phyloP scores from a whole-genome alignment of 208 protist species.

The Borovskyia barvae region DNA sequence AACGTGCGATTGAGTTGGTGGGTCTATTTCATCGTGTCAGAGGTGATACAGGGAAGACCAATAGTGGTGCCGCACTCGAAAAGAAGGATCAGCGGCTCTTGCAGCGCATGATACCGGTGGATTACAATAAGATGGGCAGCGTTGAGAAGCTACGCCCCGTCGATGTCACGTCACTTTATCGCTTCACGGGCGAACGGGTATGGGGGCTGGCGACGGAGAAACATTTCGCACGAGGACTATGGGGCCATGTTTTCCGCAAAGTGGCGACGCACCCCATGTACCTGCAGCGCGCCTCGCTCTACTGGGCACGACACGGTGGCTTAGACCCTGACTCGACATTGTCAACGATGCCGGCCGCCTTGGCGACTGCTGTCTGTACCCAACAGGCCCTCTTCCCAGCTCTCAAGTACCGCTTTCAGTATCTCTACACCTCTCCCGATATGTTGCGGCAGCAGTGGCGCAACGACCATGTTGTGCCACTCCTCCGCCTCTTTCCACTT shows the following conservation, averaged over 20 bases:
- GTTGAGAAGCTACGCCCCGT: slow-evolving; percentile 81
- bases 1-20: slow-evolving; percentile 46
- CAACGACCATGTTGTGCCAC: slow-evolving; percentile 73
- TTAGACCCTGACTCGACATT: slow-evolving; percentile 41
- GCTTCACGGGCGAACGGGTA: slow-evolving; percentile 78
- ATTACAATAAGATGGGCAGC: slow-evolving; percentile 71
- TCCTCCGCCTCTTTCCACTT: slow-evolving; percentile 76
- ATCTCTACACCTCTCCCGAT: slow-evolving; percentile 80
- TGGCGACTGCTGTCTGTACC: slow-evolving; percentile 64
- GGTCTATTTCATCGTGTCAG: slow-evolving; percentile 18
- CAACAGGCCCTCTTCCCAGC: slow-evolving; percentile 83
- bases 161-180: slow-evolving; percentile 73
- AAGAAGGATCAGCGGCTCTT: slow-evolving; percentile 83
- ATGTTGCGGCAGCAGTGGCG: slow-evolving; percentile 79
- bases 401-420: slow-evolving; percentile 75
- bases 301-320: slow-evolving; percentile 79
- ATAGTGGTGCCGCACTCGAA: slow-evolving; percentile 29
- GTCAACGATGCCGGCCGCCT: slow-evolving; percentile 60
- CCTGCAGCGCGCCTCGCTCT: slow-evolving; percentile 66
- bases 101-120: slow-evolving; percentile 62
- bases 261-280: slow-evolving; percentile 75
- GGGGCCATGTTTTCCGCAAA: slow-evolving; percentile 82
- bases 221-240: slow-evolving; percentile 69
- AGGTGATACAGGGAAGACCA: slow-evolving; percentile 10
- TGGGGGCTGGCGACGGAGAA: slow-evolving; percentile 29